phyloP scores from a whole-genome alignment of 176 grass and related monocot genomes.

The Oryza glumipatula region DNA sequence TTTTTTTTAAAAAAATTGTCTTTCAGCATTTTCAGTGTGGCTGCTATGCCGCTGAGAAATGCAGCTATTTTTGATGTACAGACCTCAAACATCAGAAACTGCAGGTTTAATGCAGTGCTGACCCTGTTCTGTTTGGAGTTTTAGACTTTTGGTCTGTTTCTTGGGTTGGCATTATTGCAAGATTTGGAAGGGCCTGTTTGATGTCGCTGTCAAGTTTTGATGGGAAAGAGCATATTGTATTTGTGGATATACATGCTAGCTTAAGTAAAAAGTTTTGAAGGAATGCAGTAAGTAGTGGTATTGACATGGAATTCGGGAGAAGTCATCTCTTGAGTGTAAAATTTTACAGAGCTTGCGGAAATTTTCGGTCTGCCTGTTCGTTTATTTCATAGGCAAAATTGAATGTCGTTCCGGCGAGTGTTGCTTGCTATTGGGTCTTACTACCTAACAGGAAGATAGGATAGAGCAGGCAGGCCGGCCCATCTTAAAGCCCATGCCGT shows the following conservation, averaged over 20 bases:
- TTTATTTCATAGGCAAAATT: not conserved
- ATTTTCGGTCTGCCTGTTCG: not conserved
- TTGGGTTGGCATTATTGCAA: not conserved
- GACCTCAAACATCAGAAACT: not conserved
- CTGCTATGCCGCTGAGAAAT: slow-evolving; percentile 12
- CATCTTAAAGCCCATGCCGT: too few species aligned
- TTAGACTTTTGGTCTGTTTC: slow-evolving; percentile 27
- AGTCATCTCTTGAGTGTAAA: too few species aligned
- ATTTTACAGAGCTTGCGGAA: not conserved
- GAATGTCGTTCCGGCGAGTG: too few species aligned
- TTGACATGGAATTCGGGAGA: not conserved
- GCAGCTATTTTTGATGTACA: slow-evolving; percentile 20
- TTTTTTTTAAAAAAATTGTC: not conserved
- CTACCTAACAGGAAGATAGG: too few species aligned
- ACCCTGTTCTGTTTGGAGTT: not conserved
- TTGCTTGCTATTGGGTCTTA: too few species aligned
- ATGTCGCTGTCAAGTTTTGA: not conserved
- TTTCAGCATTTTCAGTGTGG: slow-evolving; percentile 16
- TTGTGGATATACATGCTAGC: not conserved
- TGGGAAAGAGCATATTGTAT: not conserved
- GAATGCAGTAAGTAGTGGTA: not conserved
- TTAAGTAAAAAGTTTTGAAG: not conserved
- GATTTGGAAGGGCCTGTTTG: not conserved
- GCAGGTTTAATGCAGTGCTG: not conserved
- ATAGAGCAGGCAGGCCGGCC: too few species aligned